Base-by-base conservation (phyloP, 164 flowering plant genomes). In the Nelumbo lutea region DNA sequence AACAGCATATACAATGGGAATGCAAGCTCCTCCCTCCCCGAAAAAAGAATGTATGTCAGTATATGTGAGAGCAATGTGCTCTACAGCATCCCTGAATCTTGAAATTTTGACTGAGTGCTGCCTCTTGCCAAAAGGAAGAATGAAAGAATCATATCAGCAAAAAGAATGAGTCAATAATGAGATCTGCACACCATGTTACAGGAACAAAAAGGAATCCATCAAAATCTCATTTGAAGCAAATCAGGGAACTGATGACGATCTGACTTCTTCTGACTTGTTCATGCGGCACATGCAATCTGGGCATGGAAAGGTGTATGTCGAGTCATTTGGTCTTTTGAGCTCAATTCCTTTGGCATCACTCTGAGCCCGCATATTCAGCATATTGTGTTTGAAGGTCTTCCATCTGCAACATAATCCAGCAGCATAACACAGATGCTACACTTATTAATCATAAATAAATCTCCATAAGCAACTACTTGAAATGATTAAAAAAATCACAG, bases 301-400 rank as follows among this genome's bases (percentile, higher is more conserved):
- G 73, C 98, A 94, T 5, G 99, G 99, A 75, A 86, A 87, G 42
- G 87, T 83, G 77, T 95, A 92, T 66, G 89, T 81, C 4, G 99
- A 90, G 68, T 92, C 96, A 68, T 75, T 85, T 13, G 88, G 88
- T 67, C 96, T 85, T 79, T 86, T 95, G 6, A 87, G 75, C 75
- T 88, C 90, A 42, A 84, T 71, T n/a, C 99, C 98, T 71, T 95
- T 95, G 58, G 91, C 80, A 76, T 89, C 98, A 69, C 99, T 93
- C 73, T 88, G 96, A 7, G 83, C 62, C 65, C 95, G 80, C 83
- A 95, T 86, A 71, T 53, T 87, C 71, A 86, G 76, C 97, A 92
- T 85, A 14, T 93, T 94, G 2, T 91, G 85, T 76, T 89, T 92
- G 79, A 95, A 92, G 72, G 81, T 76, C 78, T 82, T 90, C 98